Evolutionary conservation across 2,329 filamentous ascomycete genomes (phyloP), one percentile per base, ranked within the genome.

Genomic region (Fusarium irregulare): DNA sequence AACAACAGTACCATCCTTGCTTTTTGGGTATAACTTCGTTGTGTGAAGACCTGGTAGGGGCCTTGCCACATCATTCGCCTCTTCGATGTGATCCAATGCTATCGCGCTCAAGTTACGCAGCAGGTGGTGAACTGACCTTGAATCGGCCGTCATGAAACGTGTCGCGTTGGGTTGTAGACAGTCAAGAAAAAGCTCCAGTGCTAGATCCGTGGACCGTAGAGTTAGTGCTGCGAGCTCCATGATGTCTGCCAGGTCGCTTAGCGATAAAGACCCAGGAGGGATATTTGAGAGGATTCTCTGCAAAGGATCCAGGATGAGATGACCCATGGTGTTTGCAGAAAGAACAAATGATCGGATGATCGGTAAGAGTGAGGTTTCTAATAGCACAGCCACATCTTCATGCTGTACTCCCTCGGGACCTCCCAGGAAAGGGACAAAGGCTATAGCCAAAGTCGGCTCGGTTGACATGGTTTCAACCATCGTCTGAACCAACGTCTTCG

Each of bases 81-180:
- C 79, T 23, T 79, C 78, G 16, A 82, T 76, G 56, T 83, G 80
- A 54, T 83, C 80, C 10, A 83, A 25, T 2, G 80, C 80, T 37
- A 83, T 79, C 2, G 77, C 79, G 34, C 78, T 77, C 11, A 79
- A 41, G 42, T 78, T 79, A 10, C 70, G 72, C 3, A 79, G 66
- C 41, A 82, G 77, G 61, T 79, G 74, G 2, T 63, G 63, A 10
- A 76, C 62, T 8, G 77, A 58, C 7, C 60, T 58, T 4, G 76
- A 1, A 3, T 44, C 45, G 1, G 75, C 3, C 65, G 68, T 23
- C 72, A 78, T 9, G 73, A 60, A 7, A 79, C 49, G 9, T 82
- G 64, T 6, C 76, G 75, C 13, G 47, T 60, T 28, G 41, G 75
- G 58, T 78, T 83, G 78, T 2, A 83, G 56, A 14, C 71, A 59